Base-by-base conservation (phyloP, 805 yeast species). In the Saturnispora hagleri region DNA sequence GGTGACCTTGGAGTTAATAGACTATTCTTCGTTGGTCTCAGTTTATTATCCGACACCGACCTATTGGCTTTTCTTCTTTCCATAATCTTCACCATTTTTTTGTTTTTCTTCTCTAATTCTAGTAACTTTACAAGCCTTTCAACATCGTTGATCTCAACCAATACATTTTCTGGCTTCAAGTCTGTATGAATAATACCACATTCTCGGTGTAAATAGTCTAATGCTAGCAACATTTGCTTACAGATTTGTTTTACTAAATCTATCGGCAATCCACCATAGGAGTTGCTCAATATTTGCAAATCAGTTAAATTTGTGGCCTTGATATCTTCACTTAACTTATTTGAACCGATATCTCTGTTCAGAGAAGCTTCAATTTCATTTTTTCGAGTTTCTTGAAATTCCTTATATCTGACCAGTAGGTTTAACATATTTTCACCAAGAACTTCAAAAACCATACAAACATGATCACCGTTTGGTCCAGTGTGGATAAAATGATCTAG, bases 151-250 rank as follows among this genome's bases (percentile, higher is more conserved):
- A 81, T 75, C 56, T 77, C 80, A 42, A 79, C 72, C 43, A 78
- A 64, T 3, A 81, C 76, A 66, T 86, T 86, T 60, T 84, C 90
- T 2, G 90, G 89, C 64, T 85, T 85, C 48, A 85, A 72, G 62
- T 84, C 90, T 12, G 90, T 79, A 65, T 85, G 91, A 41, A 83
- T 81, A 10, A 82, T 70, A 2, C 86, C 86, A 63, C 87, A 81
- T 58, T 69, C 73, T 42, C 77, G 57, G 62, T 82, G 87, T 56
- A 81, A 66, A 59, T 75, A 80, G 62, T 81, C 83, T 53, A 81
- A 61, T 1, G 82, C 80, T 41, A 74, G 55, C 36, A 81, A 67
- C 40, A 81, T 60, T 62, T 82, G 86, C 55, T 73, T 77, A 9
- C 81, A 69, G 35, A 82, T 79, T 58, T 74, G 80, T 62, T 78